Evolutionary conservation across 2,329 filamentous ascomycete genomes (phyloP).

Genomic region (Cytospora mali): DNA sequence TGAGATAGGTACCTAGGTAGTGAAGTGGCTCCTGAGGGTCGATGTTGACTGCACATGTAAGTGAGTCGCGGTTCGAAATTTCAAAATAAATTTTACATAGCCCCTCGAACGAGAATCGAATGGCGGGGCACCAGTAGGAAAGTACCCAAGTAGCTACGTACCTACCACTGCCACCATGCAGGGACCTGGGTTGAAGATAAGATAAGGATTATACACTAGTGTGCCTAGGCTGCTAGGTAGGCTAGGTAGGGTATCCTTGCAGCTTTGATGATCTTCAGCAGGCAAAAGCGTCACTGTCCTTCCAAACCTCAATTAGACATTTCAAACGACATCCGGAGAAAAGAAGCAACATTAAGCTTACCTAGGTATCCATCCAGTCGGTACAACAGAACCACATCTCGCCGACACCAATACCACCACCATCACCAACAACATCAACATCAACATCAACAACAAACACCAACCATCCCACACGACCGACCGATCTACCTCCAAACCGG

Average conservation of each 20-base stretch:
- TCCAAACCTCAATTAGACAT: background rate
- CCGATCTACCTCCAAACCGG: background rate
- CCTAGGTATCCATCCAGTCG: background rate
- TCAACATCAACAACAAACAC: too few relatives aligned
- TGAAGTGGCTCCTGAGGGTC: background rate
- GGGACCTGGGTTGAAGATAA: conserved; percentile 20
- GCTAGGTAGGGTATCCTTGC: background rate
- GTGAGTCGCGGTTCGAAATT: conserved; percentile 15
- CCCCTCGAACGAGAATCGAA: conserved; percentile 6
- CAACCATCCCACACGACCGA: background rate
- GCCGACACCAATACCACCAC: too few relatives aligned
- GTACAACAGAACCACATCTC: too few relatives aligned
- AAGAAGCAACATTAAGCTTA: background rate
- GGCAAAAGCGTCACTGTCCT: background rate
- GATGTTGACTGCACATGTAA: conserved; percentile 15
- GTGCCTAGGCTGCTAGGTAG: background rate
- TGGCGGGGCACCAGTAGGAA: conserved; percentile 14
- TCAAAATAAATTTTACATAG: conserved; percentile 22
- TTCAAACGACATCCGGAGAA: background rate
- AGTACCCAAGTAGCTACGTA: background rate
- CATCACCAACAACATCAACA: too few relatives aligned
- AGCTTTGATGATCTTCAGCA: background rate
- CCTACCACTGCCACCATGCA: too few relatives aligned
- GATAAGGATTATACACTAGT: conserved; percentile 28
- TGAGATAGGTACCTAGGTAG: background rate